These are phyloP conservation scores for Penicillium concentricum DNA, from an alignment of 2,329 filamentous ascomycete genomes.

Conservation along the genomic window DNA sequence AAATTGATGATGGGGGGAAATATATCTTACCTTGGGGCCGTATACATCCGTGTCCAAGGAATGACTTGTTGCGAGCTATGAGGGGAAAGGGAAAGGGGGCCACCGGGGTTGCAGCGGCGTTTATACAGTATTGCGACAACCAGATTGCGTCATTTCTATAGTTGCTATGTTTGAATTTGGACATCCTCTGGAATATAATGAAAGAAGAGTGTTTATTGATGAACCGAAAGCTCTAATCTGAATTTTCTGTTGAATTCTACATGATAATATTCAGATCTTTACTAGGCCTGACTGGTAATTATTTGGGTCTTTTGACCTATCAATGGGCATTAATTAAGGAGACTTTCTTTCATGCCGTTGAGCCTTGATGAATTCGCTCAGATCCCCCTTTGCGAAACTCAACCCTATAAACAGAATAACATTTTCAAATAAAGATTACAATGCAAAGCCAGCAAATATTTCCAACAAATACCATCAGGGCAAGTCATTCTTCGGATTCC, in stretches of 20 bases:
- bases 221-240: not conserved
- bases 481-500: slow-evolving; percentile 27
- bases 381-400: not conserved
- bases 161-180: not conserved
- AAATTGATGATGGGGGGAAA: slow-evolving; percentile 6
- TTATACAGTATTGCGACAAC: slow-evolving; percentile 18
- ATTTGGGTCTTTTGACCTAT: not conserved
- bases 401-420: no score
- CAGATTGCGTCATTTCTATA: not conserved
- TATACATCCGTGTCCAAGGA: slow-evolving; percentile 4
- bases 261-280: not conserved
- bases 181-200: not conserved
- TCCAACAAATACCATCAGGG: not conserved
- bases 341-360: not conserved
- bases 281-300: not conserved
- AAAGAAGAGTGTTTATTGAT: not conserved
- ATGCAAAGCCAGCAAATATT: not conserved
- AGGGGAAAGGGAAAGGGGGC: slow-evolving; percentile 2
- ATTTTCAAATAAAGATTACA: not conserved
- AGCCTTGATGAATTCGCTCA: not conserved
- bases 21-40: slow-evolving; percentile 12
- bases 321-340: no score
- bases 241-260: not conserved
- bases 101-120: not conserved
- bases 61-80: slow-evolving; percentile 10